Percentiles rank a stretch among this genome's conserved stretches.
Conservation (phyloP, 2,329 filamentous ascomycete genomes). For the Sporothrix variecibatus region DNA sequence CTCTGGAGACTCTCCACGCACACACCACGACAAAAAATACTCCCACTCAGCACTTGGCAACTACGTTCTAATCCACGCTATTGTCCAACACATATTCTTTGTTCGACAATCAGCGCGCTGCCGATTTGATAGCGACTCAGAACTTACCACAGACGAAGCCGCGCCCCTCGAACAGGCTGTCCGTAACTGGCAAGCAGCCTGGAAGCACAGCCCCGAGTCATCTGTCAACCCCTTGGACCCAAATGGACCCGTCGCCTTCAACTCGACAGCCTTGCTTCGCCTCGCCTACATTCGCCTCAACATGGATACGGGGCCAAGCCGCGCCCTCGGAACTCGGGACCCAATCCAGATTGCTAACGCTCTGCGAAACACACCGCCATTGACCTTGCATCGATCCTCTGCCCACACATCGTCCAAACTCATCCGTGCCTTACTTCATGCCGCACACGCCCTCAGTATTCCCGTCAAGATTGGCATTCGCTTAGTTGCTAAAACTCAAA, state of each 20-base stretch:
- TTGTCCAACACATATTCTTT: constrained; percentile 57
- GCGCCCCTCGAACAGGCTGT: constrained; percentile 49
- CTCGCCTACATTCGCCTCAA: constrained; percentile 37
- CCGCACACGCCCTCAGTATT: constrained; percentile 56
- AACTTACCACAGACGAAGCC: constrained; percentile 43
- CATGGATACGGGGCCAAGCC: constrained; percentile 48
- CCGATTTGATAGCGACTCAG: constrained; percentile 25
- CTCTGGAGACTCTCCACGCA: not conserved
- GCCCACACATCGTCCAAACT: constrained; percentile 40
- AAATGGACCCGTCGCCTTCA: constrained; percentile 56
- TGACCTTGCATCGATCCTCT: constrained; percentile 40
- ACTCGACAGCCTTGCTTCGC: constrained; percentile 40
- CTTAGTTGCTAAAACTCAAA: constrained; percentile 55
- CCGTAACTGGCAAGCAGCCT: constrained; percentile 53
- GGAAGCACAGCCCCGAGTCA: constrained; percentile 55
- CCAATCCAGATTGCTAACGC: constrained; percentile 48
- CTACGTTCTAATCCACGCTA: constrained; percentile 55
- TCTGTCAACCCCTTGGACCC: constrained; percentile 55
- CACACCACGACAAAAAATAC: constrained; percentile 27
- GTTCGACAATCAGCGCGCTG: constrained; percentile 42
- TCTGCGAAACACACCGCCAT: constrained; percentile 44
- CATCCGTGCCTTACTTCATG: constrained; percentile 53
- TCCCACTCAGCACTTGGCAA: constrained; percentile 51
- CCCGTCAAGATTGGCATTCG: constrained; percentile 55
- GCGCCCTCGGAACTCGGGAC: constrained; percentile 50